Percentiles rank a stretch among this genome's conserved stretches.
Evolutionary conservation across 192 early-diverging fungal genomes (phyloP).

Genomic region (Coemansia sp.): DNA sequence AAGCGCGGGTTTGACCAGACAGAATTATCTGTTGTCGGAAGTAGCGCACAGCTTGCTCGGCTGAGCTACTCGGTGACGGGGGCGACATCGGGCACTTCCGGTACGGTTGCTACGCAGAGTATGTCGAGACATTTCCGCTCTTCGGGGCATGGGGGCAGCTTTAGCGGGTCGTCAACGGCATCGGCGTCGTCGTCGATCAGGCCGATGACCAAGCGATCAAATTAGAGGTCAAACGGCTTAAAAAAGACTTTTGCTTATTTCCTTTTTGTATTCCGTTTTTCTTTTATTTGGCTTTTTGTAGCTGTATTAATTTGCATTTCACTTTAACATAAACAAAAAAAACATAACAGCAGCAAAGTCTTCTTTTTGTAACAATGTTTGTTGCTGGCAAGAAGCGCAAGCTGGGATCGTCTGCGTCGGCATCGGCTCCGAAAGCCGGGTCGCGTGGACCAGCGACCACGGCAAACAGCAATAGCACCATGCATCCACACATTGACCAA

Average conservation of each 20-base stretch:
- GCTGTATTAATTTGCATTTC: conserved; percentile 1
- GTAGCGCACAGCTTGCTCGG: not conserved
- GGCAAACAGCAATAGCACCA: not conserved
- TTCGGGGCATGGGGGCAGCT: conserved; percentile 4
- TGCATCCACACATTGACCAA: not conserved
- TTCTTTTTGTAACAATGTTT: conserved; percentile 9
- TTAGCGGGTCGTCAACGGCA: not conserved
- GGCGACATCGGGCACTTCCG: not conserved
- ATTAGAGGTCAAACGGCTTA: not conserved
- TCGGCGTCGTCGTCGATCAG: conserved; percentile 12
- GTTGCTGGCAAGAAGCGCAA: conserved; percentile 29
- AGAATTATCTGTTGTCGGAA: not conserved
- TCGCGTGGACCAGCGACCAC: not conserved
- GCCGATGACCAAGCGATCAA: conserved; percentile 34
- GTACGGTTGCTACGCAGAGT: conserved; percentile 23
- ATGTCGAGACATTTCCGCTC: conserved; percentile 43
- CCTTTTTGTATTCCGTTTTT: not conserved
- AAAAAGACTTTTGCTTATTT: not conserved
- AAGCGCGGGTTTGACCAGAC: not conserved
- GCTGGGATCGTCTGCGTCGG: conserved; percentile 2
- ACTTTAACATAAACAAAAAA: not conserved
- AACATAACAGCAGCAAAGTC: not conserved
- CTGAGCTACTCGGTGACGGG: not conserved
- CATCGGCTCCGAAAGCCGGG: not conserved
- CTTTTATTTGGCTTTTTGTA: conserved; percentile 6